These are phyloP conservation scores for Apiospora kogelbergensis DNA, from an alignment of 2,329 filamentous ascomycete species.

Conservation along the genomic window DNA sequence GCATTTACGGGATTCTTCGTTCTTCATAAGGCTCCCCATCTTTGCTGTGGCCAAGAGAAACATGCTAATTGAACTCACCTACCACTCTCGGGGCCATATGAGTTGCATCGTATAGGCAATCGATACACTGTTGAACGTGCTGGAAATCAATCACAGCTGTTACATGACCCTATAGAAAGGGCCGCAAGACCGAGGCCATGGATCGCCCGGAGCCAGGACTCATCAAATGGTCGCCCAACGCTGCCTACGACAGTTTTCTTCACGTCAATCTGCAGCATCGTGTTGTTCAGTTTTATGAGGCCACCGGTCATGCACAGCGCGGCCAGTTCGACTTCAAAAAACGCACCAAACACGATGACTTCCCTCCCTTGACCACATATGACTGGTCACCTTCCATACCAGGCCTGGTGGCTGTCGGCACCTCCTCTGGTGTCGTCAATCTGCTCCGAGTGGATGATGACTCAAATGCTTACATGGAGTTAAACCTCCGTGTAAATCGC, in stretches of 20 bases:
- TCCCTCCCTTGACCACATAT: conserved; percentile 63
- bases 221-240: conserved; percentile 66
- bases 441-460: conserved; percentile 72
- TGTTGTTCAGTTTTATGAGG: conserved; percentile 62
- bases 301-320: conserved; percentile 57
- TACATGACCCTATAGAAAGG: conserved; percentile 21
- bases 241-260: conserved; percentile 59
- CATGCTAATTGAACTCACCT: neutral
- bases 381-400: conserved; percentile 65
- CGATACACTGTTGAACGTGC: conserved; percentile 1
- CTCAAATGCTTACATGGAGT: conserved; percentile 63
- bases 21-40: neutral
- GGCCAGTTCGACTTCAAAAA: conserved; percentile 59
- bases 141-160: conserved; percentile 7
- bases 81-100: neutral
- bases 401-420: conserved; percentile 73
- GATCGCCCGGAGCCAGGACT: conserved; percentile 62
- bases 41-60: neutral
- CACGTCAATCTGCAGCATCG: conserved; percentile 65
- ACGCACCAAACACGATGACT: conserved; percentile 60
- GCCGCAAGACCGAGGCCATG: conserved; percentile 33
- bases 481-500: conserved; percentile 72
- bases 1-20: neutral
- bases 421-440: conserved; percentile 72
- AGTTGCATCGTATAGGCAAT: neutral